phyloP scores from a whole-genome alignment of 2,329 filamentous ascomycete species.

The Cladosporium sp. region DNA sequence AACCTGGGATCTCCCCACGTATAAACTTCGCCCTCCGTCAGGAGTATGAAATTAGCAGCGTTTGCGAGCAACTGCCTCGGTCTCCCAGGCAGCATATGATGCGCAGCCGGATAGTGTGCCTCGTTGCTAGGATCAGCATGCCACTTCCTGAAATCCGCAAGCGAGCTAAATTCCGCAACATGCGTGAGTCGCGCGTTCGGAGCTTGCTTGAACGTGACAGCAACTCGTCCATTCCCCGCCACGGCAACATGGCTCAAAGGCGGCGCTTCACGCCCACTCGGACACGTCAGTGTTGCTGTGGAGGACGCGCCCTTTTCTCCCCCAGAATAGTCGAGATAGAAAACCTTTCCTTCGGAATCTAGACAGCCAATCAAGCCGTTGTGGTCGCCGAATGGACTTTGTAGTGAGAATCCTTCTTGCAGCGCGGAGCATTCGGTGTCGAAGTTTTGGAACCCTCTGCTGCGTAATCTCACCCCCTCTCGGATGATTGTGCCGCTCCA shows the following conservation, averaged over 20 bases:
- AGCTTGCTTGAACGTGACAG: constrained; percentile 25
- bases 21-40: constrained; percentile 34
- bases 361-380: constrained; percentile 28
- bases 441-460: constrained; percentile 17
- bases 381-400: constrained; percentile 27
- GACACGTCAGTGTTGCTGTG: not conserved
- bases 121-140: constrained; percentile 22
- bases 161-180: constrained; percentile 25
- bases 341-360: constrained; percentile 22
- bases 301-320: not conserved
- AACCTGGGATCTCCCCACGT: constrained; percentile 57
- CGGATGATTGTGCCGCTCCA: constrained; percentile 30
- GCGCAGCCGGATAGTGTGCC: constrained; percentile 19
- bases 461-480: constrained; percentile 8
- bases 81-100: constrained; percentile 27
- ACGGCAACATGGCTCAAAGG: constrained; percentile 23
- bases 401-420: constrained; percentile 1
- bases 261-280: constrained; percentile 12
- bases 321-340: constrained; percentile 12
- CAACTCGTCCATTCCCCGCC: constrained; percentile 27
- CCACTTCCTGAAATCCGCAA: constrained; percentile 25
- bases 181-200: constrained; percentile 23
- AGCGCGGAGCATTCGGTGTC: constrained; percentile 1
- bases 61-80: constrained; percentile 32
- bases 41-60: constrained; percentile 35